These are phyloP conservation scores for Aspergillus glaucus DNA, from an alignment of 2,329 filamentous ascomycete species.

Conservation along the genomic window DNA sequence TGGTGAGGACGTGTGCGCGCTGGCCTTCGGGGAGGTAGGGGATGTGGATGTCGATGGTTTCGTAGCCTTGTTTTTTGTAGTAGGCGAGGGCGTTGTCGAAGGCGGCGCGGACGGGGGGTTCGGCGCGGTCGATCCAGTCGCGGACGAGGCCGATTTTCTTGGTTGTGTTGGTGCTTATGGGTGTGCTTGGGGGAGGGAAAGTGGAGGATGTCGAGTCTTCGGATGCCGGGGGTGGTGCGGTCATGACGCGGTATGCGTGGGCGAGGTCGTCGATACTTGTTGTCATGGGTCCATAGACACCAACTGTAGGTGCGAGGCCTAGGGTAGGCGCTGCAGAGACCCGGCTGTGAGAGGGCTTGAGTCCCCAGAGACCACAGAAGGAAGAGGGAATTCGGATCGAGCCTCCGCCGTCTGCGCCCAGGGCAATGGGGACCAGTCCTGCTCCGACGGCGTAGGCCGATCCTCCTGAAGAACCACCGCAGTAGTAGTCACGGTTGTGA, in stretches of 20 bases:
- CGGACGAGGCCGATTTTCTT: conserved; percentile 66
- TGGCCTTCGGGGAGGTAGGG: conserved; percentile 62
- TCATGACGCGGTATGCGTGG: conserved; percentile 74
- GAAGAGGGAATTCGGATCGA: conserved; percentile 66
- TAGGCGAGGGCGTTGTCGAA: conserved; percentile 59
- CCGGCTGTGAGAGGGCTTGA: conserved; percentile 72
- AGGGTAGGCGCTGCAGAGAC: conserved; percentile 54
- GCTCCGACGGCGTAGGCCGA: conserved; percentile 63
- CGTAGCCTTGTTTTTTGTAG: conserved; percentile 37
- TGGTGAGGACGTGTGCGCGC: conserved; percentile 69
- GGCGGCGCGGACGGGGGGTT: conserved; percentile 54
- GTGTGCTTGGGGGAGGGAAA: conserved; percentile 54
- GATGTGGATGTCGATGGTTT: conserved; percentile 45
- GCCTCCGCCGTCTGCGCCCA: conserved; percentile 71
- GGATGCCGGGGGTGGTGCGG: conserved; percentile 57
- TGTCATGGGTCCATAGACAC: conserved; percentile 69
- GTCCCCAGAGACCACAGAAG: conserved; percentile 74
- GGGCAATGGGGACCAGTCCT: conserved; percentile 64
- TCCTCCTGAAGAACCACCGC: conserved; percentile 74
- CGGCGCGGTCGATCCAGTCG: conserved; percentile 64
- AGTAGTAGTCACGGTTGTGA: conserved; percentile 68
- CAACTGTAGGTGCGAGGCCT: conserved; percentile 55
- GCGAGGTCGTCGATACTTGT: conserved; percentile 70
- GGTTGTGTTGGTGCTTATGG: conserved; percentile 35
- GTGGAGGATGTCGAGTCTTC: conserved; percentile 52